These are phyloP conservation scores for Curvularia sp. DNA, from an alignment of 2,329 filamentous ascomycete species.

Conservation along the genomic window DNA sequence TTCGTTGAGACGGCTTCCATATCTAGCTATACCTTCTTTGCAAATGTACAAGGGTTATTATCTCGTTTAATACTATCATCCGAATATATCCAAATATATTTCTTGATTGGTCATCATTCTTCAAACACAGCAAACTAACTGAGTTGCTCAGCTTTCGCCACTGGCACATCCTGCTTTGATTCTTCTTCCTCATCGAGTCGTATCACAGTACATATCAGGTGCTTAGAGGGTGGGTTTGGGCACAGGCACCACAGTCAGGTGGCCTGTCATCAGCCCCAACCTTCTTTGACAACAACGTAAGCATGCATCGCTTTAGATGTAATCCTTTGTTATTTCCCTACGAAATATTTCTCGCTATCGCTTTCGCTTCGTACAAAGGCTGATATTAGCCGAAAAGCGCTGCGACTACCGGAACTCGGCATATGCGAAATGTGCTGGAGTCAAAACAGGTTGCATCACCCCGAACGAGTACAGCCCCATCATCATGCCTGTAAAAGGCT, in stretches of 20 bases:
- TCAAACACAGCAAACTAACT: background rate
- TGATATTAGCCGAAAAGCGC: too few relatives aligned
- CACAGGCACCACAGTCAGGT: background rate
- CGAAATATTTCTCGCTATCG: background rate
- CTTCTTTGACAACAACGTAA: background rate
- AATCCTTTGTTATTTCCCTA: background rate
- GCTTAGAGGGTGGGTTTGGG: background rate
- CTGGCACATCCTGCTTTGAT: background rate
- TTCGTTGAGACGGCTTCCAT: background rate
- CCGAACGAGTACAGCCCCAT: conserved; percentile 57
- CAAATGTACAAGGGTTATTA: background rate
- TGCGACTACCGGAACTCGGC: conserved; percentile 19
- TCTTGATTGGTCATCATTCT: background rate
- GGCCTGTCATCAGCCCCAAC: background rate
- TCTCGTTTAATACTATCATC: background rate
- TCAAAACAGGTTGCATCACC: conserved; percentile 50
- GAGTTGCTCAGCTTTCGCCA: background rate
- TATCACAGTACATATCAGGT: background rate
- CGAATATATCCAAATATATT: background rate
- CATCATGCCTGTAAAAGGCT: conserved; percentile 56
- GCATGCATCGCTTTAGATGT: background rate
- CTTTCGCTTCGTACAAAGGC: background rate
- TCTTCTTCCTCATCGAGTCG: background rate
- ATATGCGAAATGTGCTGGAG: conserved; percentile 52
- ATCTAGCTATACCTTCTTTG: background rate